Percentiles rank a stretch among this genome's conserved stretches.
Evolutionary conservation across 805 yeast genomes (phyloP).

Genomic region (Sugiyamaella lignohabitans): DNA sequence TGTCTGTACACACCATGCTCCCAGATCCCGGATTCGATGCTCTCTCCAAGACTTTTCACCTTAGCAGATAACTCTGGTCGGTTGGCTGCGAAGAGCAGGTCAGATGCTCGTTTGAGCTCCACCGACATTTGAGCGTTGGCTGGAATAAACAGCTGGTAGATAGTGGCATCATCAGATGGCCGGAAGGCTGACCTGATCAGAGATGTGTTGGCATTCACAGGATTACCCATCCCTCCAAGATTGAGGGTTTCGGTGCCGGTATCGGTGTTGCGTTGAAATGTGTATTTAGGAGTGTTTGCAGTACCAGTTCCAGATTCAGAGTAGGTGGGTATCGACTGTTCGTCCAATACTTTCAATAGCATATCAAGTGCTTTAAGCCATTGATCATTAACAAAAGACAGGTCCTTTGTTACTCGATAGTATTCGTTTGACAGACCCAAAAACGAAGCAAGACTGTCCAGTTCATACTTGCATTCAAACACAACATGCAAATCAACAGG

Average conservation of each 20-base stretch:
- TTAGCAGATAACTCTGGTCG: constrained; percentile 18
- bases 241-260: constrained; percentile 78
- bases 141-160: constrained; percentile 75
- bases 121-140: constrained; percentile 73
- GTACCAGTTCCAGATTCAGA: constrained; percentile 35
- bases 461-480: constrained; percentile 85
- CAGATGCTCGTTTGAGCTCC: constrained; percentile 44
- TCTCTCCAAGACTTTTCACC: constrained; percentile 31
- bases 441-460: constrained; percentile 81
- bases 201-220: constrained; percentile 65
- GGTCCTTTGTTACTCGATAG: constrained; percentile 29
- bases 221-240: constrained; percentile 75
- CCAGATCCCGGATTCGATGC: constrained; percentile 50
- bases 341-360: constrained; percentile 45
- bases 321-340: constrained; percentile 55
- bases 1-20: constrained; percentile 62
- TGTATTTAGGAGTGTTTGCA: constrained; percentile 46
- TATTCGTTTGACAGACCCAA: constrained; percentile 69
- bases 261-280: constrained; percentile 67
- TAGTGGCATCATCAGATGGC: constrained; percentile 83
- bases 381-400: constrained; percentile 36
- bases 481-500: constrained; percentile 62
- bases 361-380: constrained; percentile 59
- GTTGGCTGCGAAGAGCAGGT: constrained; percentile 21
- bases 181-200: constrained; percentile 76